Conservation (phyloP, 805 yeast species). For the Zygosaccharomyces bisporus region DNA sequence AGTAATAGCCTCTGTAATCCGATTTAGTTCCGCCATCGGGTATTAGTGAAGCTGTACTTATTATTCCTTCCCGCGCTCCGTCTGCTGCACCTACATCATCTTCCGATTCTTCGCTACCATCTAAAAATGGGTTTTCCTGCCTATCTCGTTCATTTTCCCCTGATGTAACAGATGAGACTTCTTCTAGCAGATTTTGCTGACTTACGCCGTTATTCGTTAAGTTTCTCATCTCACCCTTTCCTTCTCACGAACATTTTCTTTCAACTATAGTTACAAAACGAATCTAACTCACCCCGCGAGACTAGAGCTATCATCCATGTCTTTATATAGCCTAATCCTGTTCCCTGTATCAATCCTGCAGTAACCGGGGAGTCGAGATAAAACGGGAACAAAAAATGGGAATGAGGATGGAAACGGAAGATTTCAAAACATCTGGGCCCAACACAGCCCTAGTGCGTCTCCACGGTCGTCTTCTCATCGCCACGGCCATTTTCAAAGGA, state of each 20-base stretch:
- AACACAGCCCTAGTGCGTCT: neutral
- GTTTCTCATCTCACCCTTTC: slow-evolving; percentile 7
- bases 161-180: slow-evolving; percentile 3
- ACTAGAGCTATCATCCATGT: neutral
- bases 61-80: neutral
- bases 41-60: slow-evolving; percentile 1
- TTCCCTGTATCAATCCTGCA: neutral
- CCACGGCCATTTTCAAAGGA: neutral
- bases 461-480: neutral
- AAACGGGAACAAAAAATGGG: neutral
- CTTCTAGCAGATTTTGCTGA: slow-evolving; percentile 9
- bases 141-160: neutral
- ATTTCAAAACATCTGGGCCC: slow-evolving; percentile 1
- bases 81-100: neutral
- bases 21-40: slow-evolving; percentile 14
- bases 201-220: slow-evolving; percentile 18
- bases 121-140: slow-evolving; percentile 14
- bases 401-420: neutral
- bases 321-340: neutral
- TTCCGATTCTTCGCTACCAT: slow-evolving; percentile 15
- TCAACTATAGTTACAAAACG: slow-evolving; percentile 7
- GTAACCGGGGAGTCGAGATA: neutral
- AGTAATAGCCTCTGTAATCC: slow-evolving; percentile 35
- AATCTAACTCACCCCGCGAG: neutral
- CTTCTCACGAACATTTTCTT: neutral